phyloP scores from a whole-genome alignment of 202 grass and related monocot genomes.

The Carex arenaria region DNA sequence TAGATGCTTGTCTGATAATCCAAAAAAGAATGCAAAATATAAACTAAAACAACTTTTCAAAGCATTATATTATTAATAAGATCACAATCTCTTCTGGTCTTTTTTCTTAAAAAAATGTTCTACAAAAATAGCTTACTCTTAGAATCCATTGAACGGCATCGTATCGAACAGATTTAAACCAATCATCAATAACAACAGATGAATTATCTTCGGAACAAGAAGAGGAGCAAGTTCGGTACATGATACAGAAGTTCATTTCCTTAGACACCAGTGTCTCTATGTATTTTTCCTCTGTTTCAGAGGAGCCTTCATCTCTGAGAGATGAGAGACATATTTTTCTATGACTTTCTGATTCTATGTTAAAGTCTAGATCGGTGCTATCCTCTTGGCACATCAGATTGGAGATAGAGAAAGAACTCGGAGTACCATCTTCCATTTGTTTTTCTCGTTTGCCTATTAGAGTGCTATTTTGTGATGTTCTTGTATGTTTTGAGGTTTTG shows the following conservation, averaged over 20 bases:
- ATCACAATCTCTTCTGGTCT: not conserved
- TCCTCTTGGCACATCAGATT: conserved; percentile 57
- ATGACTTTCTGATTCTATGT: conserved; percentile 30
- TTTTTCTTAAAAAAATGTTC: not conserved
- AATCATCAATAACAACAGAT: conserved; percentile 37
- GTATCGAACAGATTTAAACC: conserved; percentile 50
- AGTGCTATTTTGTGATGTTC: not conserved
- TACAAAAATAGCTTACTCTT: conserved; percentile 38
- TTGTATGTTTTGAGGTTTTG: not conserved
- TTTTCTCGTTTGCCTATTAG: not conserved
- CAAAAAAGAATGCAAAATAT: conserved; percentile 10
- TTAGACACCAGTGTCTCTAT: conserved; percentile 67
- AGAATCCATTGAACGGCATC: conserved; percentile 73
- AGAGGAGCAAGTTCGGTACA: not conserved
- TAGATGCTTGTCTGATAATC: conserved; percentile 51
- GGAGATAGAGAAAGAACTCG: conserved; percentile 49
- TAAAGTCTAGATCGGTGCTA: conserved; percentile 47
- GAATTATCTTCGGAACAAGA: conserved; percentile 21
- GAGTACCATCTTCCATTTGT: conserved; percentile 33
- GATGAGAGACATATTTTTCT: conserved; percentile 15
- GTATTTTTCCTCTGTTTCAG: conserved; percentile 50
- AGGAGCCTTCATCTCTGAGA: conserved; percentile 15
- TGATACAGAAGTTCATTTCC: conserved; percentile 52
- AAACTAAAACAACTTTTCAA: not conserved
- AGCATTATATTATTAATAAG: not conserved